These are phyloP conservation scores for Hypoxylon sp. DNA, from an alignment of 2,329 filamentous ascomycete species.

Conservation along the genomic window DNA sequence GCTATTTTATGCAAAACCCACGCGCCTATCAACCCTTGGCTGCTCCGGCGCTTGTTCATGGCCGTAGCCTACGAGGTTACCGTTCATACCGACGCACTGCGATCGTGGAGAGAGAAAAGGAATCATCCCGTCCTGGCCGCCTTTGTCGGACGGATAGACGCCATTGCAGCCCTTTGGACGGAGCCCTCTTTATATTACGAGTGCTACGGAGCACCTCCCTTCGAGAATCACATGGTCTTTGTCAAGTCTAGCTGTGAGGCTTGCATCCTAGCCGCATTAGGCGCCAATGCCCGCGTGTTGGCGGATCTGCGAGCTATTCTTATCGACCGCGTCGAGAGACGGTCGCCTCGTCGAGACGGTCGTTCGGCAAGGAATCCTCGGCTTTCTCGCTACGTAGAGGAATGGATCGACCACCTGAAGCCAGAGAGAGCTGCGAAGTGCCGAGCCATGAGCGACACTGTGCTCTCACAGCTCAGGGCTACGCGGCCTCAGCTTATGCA, in stretches of 20 bases:
- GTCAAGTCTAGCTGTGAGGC: conserved; percentile 62
- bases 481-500: conserved; percentile 36
- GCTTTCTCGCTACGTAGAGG: conserved; percentile 57
- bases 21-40: conserved; percentile 55
- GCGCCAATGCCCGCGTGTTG: conserved; percentile 58
- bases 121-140: conserved; percentile 41
- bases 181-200: conserved; percentile 52
- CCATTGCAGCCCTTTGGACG: conserved; percentile 57
- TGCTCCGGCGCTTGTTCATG: conserved; percentile 60
- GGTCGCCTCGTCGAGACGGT: background rate
- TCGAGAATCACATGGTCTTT: conserved; percentile 48
- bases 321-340: conserved; percentile 53
- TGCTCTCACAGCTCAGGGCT: conserved; percentile 42
- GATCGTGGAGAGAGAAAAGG: conserved; percentile 44
- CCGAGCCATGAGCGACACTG: conserved; percentile 38
- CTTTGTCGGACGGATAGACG: conserved; percentile 52
- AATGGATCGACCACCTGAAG: conserved; percentile 57
- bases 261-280: conserved; percentile 64
- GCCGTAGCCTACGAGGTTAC: conserved; percentile 59
- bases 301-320: conserved; percentile 61
- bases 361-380: conserved; percentile 48
- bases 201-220: conserved; percentile 51
- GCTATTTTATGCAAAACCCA: conserved; percentile 59
- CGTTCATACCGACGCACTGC: conserved; percentile 47
- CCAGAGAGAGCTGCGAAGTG: conserved; percentile 42